Evolutionary conservation across 1,139 yeast species (phyloP).

Genomic region (Geotrichum europaeum): DNA sequence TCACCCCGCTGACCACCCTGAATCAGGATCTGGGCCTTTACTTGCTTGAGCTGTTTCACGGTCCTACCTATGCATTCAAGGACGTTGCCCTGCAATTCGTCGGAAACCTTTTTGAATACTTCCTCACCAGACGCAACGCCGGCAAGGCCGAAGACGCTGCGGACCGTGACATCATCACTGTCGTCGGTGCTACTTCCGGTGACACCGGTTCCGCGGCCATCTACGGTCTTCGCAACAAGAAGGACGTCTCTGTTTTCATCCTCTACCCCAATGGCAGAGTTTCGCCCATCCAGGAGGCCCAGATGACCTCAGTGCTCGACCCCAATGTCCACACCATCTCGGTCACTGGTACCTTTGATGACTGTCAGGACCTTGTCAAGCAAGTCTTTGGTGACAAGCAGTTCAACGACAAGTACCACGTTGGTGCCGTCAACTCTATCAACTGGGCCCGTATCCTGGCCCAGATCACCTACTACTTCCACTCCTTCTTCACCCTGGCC

Average conservation of each 20-base stretch:
- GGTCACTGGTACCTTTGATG: slow-evolving; percentile 94
- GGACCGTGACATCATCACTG: slow-evolving; percentile 77
- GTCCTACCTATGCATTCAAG: slow-evolving; percentile 98
- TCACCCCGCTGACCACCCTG: slow-evolving; percentile 73
- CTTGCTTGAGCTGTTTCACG: slow-evolving; percentile 89
- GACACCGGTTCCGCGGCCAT: slow-evolving; percentile 99
- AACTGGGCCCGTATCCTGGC: slow-evolving; percentile 99
- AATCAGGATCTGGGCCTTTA: slow-evolving; percentile 55
- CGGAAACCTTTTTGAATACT: slow-evolving; percentile 92
- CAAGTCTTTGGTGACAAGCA: slow-evolving; percentile 83
- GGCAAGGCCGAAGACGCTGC: slow-evolving; percentile 48
- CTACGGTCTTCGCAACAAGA: slow-evolving; percentile 92
- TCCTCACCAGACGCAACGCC: slow-evolving; percentile 69
- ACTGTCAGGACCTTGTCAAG: slow-evolving; percentile 95
- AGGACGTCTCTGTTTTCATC: slow-evolving; percentile 93
- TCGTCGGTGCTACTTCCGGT: slow-evolving; percentile 98
- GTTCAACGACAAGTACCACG: slow-evolving; percentile 82
- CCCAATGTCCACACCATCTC: slow-evolving; percentile 89
- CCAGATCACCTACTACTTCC: slow-evolving; percentile 93
- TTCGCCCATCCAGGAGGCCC: slow-evolving; percentile 96
- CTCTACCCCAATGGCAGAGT: slow-evolving; percentile 96
- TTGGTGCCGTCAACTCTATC: slow-evolving; percentile 96
- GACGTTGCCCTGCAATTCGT: slow-evolving; percentile 98
- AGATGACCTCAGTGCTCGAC: slow-evolving; percentile 97
- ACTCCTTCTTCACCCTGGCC: slow-evolving; percentile 74